phyloP scores from a whole-genome alignment of 352 stramenopile genomes.

The Phytophthora foliorum region DNA sequence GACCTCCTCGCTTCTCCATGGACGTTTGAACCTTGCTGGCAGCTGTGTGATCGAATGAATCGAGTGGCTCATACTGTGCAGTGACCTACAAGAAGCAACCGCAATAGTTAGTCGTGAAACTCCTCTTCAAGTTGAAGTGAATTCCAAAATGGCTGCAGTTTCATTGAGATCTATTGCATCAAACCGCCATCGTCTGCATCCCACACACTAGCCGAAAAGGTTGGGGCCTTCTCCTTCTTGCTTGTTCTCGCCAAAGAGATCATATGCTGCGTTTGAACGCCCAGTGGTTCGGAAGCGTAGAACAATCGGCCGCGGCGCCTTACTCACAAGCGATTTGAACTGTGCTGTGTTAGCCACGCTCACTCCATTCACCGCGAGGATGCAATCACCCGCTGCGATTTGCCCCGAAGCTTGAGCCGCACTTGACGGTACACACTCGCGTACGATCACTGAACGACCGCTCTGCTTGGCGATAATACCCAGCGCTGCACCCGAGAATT shows the following conservation, averaged over 20 bases:
- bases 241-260: slow-evolving; percentile 76
- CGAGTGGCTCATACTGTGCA: slow-evolving; percentile 19
- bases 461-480: slow-evolving; percentile 83
- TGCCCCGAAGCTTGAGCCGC: slow-evolving; percentile 57
- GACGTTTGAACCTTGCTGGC: slow-evolving; percentile 32
- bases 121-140: slow-evolving; percentile 16
- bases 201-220: slow-evolving; percentile 38
- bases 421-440: slow-evolving; percentile 72
- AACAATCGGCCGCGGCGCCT: slow-evolving; percentile 66
- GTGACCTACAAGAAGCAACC: slow-evolving; percentile 10
- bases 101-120: slow-evolving; percentile 21
- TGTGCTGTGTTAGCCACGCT: slow-evolving; percentile 72
- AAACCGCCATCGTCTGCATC: not conserved
- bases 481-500: slow-evolving; percentile 65
- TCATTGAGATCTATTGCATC: slow-evolving; percentile 15
- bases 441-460: slow-evolving; percentile 67
- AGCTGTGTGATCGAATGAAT: slow-evolving; percentile 29
- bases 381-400: slow-evolving; percentile 72
- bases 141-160: slow-evolving; percentile 11
- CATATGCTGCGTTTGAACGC: slow-evolving; percentile 55
- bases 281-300: slow-evolving; percentile 71
- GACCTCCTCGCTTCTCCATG: slow-evolving; percentile 9
- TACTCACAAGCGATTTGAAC: slow-evolving; percentile 77
- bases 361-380: slow-evolving; percentile 79
- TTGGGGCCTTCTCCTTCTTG: slow-evolving; percentile 13